These are phyloP conservation scores for Jackrogersella multiformis DNA, from an alignment of 495 filamentous ascomycete genomes.

Conservation along the genomic window DNA sequence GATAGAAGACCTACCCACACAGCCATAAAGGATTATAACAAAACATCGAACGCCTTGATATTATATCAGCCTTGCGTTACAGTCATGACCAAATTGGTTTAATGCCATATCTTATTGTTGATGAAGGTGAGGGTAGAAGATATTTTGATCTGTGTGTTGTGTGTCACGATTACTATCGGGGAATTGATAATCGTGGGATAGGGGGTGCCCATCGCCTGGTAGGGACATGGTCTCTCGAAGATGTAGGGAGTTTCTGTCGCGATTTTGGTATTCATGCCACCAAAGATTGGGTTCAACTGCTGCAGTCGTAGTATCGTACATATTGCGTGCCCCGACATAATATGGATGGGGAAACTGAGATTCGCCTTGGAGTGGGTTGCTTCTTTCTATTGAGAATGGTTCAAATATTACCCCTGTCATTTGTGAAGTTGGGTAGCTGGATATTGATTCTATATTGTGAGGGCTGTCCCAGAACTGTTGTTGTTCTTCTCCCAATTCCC, in stretches of 20 bases:
- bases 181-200: background rate
- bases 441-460: background rate
- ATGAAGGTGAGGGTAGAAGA: too few relatives aligned
- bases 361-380: background rate
- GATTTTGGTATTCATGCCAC: background rate
- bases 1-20: too few relatives aligned
- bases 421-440: background rate
- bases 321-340: background rate
- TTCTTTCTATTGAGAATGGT: background rate
- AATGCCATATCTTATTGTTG: too few relatives aligned
- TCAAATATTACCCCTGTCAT: background rate
- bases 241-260: background rate
- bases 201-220: background rate
- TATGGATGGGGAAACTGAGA: background rate
- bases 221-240: background rate
- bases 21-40: too few relatives aligned
- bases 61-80: background rate
- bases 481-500: background rate
- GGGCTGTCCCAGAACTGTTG: background rate
- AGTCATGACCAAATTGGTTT: background rate
- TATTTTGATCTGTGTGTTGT: too few relatives aligned
- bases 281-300: background rate
- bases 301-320: background rate
- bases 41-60: background rate
- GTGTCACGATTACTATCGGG: too few relatives aligned